phyloP scores from a whole-genome alignment of 768 basidiomycete species.

The Phaffia tasmanica region DNA sequence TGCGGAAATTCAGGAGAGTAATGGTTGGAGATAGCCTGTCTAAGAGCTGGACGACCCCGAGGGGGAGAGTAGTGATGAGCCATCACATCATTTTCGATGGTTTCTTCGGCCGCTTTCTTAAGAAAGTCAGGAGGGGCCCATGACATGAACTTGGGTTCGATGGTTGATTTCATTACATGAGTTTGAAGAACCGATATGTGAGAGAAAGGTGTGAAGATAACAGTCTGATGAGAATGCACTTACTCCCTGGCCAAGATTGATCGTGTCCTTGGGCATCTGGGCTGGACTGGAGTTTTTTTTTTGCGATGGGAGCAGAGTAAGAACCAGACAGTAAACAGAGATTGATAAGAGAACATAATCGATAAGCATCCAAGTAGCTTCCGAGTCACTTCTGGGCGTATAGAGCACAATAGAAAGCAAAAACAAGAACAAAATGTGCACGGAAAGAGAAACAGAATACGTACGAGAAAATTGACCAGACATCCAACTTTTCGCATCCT shows the following conservation, averaged over 20 bases:
- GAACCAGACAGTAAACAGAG: neutral
- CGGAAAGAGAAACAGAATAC: conserved; percentile 19
- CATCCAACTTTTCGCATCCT: conserved; percentile 46
- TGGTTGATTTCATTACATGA: too few relatives aligned
- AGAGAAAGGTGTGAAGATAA: neutral
- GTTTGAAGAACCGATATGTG: neutral
- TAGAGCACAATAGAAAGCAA: neutral
- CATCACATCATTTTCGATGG: conserved; percentile 36
- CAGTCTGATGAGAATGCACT: neutral
- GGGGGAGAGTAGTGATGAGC: conserved; percentile 44
- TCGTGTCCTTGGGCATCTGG: conserved; percentile 79
- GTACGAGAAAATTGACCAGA: conserved; percentile 63
- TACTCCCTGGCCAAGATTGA: conserved; percentile 72
- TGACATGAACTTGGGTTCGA: conserved; percentile 27
- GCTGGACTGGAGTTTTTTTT: conserved; percentile 48
- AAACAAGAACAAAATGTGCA: conserved; percentile 10
- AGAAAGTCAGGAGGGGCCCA: conserved; percentile 40
- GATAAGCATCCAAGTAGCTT: neutral
- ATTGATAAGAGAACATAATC: neutral
- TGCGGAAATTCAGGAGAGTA: conserved; percentile 54
- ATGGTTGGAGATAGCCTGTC: conserved; percentile 71
- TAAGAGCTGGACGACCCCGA: conserved; percentile 71
- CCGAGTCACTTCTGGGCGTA: neutral
- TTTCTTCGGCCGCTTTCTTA: conserved; percentile 32
- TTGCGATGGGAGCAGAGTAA: neutral